These are phyloP conservation scores for Porphyridium purpureum DNA, from an alignment of 23 red algal species.

Conservation along the genomic window DNA sequence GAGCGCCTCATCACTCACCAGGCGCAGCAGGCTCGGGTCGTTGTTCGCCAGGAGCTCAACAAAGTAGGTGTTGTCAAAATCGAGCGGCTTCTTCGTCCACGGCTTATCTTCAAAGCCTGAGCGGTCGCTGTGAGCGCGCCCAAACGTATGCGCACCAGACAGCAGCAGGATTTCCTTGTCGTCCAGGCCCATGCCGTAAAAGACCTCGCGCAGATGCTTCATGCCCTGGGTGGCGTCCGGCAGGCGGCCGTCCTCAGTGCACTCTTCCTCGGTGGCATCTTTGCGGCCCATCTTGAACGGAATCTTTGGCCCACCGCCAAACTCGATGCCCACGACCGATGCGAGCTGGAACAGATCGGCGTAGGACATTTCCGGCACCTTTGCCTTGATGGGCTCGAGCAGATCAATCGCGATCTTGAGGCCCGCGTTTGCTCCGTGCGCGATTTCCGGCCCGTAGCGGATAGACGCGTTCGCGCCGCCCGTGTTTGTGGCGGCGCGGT, in stretches of 20 bases:
- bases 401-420: slow-evolving; percentile 61
- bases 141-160: slow-evolving; percentile 84
- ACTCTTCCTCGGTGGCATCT: slow-evolving; percentile 48
- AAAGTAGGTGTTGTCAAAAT: slow-evolving; percentile 90
- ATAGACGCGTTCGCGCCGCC: slow-evolving; percentile 86
- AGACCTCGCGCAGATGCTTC: slow-evolving; percentile 61
- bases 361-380: slow-evolving; percentile 71
- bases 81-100: slow-evolving; percentile 70
- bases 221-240: slow-evolving; percentile 59
- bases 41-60: slow-evolving; percentile 65
- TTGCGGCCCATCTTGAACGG: slow-evolving; percentile 71
- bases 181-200: slow-evolving; percentile 96
- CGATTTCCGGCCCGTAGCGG: slow-evolving; percentile 56
- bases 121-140: slow-evolving; percentile 47
- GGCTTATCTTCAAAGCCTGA: slow-evolving; percentile 63
- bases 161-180: slow-evolving; percentile 78
- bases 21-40: slow-evolving; percentile 65
- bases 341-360: slow-evolving; percentile 86
- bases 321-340: slow-evolving; percentile 50
- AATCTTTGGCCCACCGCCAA: slow-evolving; percentile 69
- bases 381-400: slow-evolving; percentile 90
- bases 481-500: slow-evolving; percentile 24
- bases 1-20: slow-evolving; percentile 63
- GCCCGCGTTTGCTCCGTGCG: slow-evolving; percentile 74
- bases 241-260: slow-evolving; percentile 60